phyloP scores from a whole-genome alignment of 192 early-diverging fungal species.

The Coemansia sp. region DNA sequence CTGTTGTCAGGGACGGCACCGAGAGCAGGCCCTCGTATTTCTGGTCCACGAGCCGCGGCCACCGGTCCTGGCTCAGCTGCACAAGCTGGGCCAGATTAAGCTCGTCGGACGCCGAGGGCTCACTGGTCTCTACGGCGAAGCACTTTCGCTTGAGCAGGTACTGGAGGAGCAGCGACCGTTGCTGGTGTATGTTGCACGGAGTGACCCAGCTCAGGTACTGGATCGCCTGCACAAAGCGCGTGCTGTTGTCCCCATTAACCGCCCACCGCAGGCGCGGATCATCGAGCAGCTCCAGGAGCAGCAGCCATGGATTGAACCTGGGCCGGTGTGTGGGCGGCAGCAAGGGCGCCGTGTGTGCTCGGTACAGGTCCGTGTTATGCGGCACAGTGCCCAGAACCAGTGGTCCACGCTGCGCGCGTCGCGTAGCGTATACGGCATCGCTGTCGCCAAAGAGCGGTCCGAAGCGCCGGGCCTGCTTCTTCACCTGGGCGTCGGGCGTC shows the following conservation, averaged over 20 bases:
- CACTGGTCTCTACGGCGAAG: neutral
- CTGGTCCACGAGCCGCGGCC: constrained; percentile 25
- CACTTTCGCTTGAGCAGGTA: constrained; percentile 8
- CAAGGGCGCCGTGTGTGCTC: constrained; percentile 7
- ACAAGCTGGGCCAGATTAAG: constrained; percentile 17
- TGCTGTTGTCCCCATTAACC: neutral
- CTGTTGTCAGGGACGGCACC: neutral
- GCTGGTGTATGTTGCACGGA: constrained; percentile 10
- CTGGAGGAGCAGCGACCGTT: constrained; percentile 15
- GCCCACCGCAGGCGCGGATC: constrained; percentile 12
- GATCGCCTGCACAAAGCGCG: constrained; percentile 9
- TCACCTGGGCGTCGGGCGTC: no score
- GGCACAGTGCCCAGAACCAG: no score
- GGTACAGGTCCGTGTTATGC: constrained; percentile 9
- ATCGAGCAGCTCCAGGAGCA: constrained; percentile 35
- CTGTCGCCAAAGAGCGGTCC: constrained; percentile 14
- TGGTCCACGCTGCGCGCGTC: neutral
- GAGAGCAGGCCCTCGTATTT: constrained; percentile 12
- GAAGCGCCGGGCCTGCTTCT: no score
- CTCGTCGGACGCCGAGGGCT: no score
- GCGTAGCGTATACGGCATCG: constrained; percentile 1
- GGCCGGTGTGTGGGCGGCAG: neutral
- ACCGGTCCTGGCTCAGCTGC: constrained; percentile 25
- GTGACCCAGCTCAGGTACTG: constrained; percentile 22
- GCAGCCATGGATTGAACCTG: constrained; percentile 36